Evolutionary conservation across 495 filamentous ascomycete species (phyloP).

Genomic region (Aspergillus bertholletiae): DNA sequence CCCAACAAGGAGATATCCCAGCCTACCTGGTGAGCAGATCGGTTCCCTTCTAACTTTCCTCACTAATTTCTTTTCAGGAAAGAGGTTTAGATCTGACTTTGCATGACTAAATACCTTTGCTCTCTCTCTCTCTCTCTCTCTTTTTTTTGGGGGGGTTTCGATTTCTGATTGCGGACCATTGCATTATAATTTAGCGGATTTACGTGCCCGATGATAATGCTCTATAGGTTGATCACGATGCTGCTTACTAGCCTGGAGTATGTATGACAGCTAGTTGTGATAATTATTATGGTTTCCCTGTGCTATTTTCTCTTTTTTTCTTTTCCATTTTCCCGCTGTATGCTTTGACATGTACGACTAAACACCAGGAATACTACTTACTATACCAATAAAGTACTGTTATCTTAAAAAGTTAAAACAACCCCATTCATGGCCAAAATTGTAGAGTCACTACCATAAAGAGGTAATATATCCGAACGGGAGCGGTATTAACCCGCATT

Average conservation of each 20-base stretch:
- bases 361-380: background rate
- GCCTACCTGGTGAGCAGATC: slow-evolving; percentile 48
- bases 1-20: slow-evolving; percentile 51
- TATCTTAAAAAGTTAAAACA: background rate
- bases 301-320: background rate
- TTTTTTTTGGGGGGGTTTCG: no score
- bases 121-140: no score
- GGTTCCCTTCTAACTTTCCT: background rate
- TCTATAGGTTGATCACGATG: background rate
- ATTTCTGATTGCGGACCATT: no score
- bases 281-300: no score
- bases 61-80: background rate
- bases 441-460: background rate
- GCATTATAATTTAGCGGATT: background rate
- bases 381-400: background rate
- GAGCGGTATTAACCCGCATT: background rate
- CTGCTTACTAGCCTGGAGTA: background rate
- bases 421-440: no score
- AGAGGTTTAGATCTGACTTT: background rate
- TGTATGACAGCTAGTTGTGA: no score
- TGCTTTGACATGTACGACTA: background rate
- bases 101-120: background rate
- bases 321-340: background rate
- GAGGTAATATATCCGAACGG: background rate
- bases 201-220: background rate